Evolutionary conservation across 73 alveolate genomes (phyloP).

Genomic region (Stentor coeruleus): DNA sequence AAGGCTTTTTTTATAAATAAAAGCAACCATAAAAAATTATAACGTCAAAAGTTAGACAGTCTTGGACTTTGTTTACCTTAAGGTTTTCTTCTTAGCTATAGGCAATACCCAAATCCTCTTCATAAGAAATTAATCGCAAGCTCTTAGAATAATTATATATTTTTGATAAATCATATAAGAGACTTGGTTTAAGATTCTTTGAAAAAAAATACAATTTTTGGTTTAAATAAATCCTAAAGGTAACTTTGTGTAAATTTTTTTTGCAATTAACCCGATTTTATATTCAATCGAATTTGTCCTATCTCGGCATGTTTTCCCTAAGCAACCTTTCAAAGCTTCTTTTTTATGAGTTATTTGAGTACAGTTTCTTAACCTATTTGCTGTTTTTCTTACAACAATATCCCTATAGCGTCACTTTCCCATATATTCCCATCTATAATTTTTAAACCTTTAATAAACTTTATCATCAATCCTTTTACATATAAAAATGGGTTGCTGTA

Average conservation of each 20-base stretch:
- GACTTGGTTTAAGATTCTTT: background rate
- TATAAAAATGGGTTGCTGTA: constrained; percentile 21
- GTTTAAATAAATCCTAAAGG: background rate
- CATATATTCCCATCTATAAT: no score
- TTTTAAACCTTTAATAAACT: no score
- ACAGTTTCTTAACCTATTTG: no score
- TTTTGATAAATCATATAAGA: background rate
- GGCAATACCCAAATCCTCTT: background rate
- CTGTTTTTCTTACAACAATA: no score
- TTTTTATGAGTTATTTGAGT: no score
- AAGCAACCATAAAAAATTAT: no score
- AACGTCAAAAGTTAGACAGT: background rate
- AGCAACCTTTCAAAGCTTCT: no score
- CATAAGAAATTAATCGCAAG: background rate
- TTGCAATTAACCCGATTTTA: background rate
- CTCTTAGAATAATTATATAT: background rate
- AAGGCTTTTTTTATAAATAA: background rate
- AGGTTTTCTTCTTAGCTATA: background rate
- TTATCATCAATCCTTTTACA: no score
- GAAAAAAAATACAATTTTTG: no score
- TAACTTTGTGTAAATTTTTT: background rate
- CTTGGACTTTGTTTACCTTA: background rate
- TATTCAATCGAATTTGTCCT: background rate
- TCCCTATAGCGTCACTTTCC: no score
- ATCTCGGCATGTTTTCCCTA: no score